A percentile compares a stretch with the other conserved stretches of the same genome.
Evolutionary conservation across 257 asterid species (phyloP).

Genomic region (Leonotis leonurus): DNA sequence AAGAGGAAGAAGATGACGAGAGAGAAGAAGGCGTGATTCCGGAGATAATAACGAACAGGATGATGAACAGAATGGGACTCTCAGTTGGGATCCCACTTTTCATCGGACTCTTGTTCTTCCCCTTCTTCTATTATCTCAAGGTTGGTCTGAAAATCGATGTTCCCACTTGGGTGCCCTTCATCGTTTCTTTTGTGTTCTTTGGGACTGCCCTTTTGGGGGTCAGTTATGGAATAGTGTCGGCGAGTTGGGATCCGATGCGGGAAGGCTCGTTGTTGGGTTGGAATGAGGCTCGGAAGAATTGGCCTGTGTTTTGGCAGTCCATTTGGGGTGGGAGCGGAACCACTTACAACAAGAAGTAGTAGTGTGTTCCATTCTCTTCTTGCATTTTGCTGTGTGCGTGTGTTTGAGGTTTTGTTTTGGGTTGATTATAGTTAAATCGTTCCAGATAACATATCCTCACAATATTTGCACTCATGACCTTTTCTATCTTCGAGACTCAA

Average conservation of each 20-base stretch:
- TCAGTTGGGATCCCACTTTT: conserved; percentile 85
- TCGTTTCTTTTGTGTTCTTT: conserved; percentile 80
- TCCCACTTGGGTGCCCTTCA: conserved; percentile 83
- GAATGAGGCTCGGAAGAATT: conserved; percentile 87
- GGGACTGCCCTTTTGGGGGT: conserved; percentile 83
- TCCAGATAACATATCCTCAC: too few relatives aligned
- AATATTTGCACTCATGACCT: too few relatives aligned
- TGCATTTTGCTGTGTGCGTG: background rate
- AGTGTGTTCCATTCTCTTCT: background rate
- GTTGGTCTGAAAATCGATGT: conserved; percentile 82
- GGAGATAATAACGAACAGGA: conserved; percentile 87
- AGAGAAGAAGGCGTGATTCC: conserved; percentile 66
- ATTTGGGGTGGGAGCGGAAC: conserved; percentile 38
- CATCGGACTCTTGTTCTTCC: conserved; percentile 73
- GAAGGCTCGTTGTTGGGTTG: conserved; percentile 89
- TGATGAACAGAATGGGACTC: conserved; percentile 72
- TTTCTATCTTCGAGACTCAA: too few relatives aligned
- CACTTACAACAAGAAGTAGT: conserved; percentile 35
- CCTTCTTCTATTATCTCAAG: conserved; percentile 83
- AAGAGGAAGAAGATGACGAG: conserved; percentile 31
- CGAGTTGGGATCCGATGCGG: conserved; percentile 97
- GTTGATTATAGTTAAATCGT: conserved; percentile 2
- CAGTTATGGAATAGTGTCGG: conserved; percentile 90
- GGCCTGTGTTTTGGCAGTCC: conserved; percentile 96
- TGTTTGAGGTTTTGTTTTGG: background rate